Conservation (phyloP, 257 asterid genomes). For the Plantago major region DNA sequence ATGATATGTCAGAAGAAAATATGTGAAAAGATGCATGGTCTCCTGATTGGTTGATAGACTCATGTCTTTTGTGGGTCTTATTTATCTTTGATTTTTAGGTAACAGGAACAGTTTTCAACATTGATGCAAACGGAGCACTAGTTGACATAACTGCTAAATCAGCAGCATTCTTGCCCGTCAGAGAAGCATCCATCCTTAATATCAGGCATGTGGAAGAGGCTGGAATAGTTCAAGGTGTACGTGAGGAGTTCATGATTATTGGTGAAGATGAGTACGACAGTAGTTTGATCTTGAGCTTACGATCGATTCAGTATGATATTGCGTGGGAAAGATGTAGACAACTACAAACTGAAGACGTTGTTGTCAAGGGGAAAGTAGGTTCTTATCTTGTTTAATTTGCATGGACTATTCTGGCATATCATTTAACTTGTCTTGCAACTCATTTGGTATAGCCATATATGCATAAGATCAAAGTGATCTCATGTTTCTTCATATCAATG, state of each 20-base stretch:
- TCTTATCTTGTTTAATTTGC: neutral
- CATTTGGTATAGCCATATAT: constrained; percentile 1
- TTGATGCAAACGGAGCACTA: constrained; percentile 81
- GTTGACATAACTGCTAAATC: constrained; percentile 94
- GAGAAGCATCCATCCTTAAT: constrained; percentile 74
- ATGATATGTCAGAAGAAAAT: neutral
- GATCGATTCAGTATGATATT: constrained; percentile 74
- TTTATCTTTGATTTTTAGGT: constrained; percentile 39
- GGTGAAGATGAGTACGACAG: constrained; percentile 80
- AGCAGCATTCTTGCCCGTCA: constrained; percentile 78
- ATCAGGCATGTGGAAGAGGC: constrained; percentile 78
- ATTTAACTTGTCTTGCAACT: constrained; percentile 1
- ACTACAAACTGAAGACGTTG: constrained; percentile 98
- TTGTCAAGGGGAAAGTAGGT: constrained; percentile 84
- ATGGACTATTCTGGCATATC: constrained; percentile 3
- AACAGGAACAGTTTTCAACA: constrained; percentile 68
- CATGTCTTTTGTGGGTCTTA: neutral
- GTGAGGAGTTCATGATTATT: constrained; percentile 72
- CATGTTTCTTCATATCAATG: constrained; percentile 8
- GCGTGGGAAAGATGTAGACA: constrained; percentile 98
- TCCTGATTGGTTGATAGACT: constrained; percentile 1
- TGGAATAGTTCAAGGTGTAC: constrained; percentile 77
- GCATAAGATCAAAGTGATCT: neutral
- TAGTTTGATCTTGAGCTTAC: constrained; percentile 83
- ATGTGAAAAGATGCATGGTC: neutral